Base-by-base conservation (phyloP, 495 filamentous ascomycete genomes). In the Mycothermus thermophilus region DNA sequence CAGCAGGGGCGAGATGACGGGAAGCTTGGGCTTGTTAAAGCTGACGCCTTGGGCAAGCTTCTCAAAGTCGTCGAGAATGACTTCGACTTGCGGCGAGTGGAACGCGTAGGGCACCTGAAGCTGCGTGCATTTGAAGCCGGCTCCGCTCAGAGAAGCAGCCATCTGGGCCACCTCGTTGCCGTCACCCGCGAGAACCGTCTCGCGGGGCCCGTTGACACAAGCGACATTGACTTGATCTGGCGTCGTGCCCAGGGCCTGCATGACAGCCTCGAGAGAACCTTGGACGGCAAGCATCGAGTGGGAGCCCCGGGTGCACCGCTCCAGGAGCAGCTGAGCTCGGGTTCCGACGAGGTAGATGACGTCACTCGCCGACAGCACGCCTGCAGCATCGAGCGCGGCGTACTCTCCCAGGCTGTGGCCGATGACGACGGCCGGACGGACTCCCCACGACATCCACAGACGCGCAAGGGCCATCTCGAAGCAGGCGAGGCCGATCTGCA, bases 401-500 rank as follows among this genome's bases (percentile, higher is more conserved):
- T 88, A 93, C 53, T 94, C 86, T 38, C 86, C 86, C 9, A 73
- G 44, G 52, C 83, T 92, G 61, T 95, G 87, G 15, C 87, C 87
- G 23, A 93, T 63, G 2, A 93, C 82, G 25, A 75, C 79, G 33
- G 69, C 63, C 13, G 86, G 86, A 15, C 57, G 72, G 38, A 92
- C 67, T 23, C 82, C 86, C 69, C 83, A 79, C 6, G 82, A 77
- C 14, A 46, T 57, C 86, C 86, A 94, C 37, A 85, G 70, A 31
- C 74, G 75, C 15, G 82, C 77, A 32, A 92, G 63, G 3, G 86
- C 84, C 70, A 93, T 88, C 55, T 94, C 80, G 39, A 92, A 71
- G 41, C 75, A 83, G 13, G 71, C 72, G 18, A 83, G 67, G 15
- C 79, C 82, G 20, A 92, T 66, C 51, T 94, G 86, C 5, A 82